Conservation (phyloP, 1,139 yeast genomes). For the Candida sp. region DNA sequence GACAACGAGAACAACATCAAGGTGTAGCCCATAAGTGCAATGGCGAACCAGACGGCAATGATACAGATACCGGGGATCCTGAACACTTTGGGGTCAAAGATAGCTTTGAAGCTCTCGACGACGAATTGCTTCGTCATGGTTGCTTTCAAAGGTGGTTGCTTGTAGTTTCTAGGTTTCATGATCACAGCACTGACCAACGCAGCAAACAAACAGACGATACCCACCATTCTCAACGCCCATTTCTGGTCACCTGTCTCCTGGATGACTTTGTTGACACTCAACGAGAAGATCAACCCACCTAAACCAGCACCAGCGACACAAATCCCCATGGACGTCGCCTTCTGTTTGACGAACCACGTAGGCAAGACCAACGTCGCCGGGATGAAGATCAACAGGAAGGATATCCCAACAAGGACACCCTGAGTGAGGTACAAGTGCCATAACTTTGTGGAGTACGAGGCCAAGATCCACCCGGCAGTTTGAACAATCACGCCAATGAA, state of each 20-base stretch:
- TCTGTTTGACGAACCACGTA: constrained; percentile 61
- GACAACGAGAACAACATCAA: constrained; percentile 65
- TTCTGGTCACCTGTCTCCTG: constrained; percentile 57
- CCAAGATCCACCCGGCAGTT: constrained; percentile 61
- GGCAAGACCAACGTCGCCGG: constrained; percentile 64
- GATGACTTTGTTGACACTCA: constrained; percentile 51
- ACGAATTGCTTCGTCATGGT: constrained; percentile 25
- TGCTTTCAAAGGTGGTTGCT: constrained; percentile 26
- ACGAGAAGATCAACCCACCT: constrained; percentile 65
- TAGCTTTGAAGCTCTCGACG: constrained; percentile 20
- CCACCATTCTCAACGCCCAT: constrained; percentile 72
- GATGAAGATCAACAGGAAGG: constrained; percentile 61
- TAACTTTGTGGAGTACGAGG: constrained; percentile 62
- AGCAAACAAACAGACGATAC: constrained; percentile 49
- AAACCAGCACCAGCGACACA: constrained; percentile 66
- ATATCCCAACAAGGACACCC: constrained; percentile 67
- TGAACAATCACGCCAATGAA: constrained; percentile 54
- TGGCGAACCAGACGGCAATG: constrained; percentile 58
- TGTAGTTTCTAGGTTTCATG: constrained; percentile 48
- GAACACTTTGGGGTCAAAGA: constrained; percentile 35
- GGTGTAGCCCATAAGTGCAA: constrained; percentile 60
- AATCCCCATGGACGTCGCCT: constrained; percentile 65
- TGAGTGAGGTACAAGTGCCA: constrained; percentile 76
- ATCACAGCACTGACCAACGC: constrained; percentile 38
- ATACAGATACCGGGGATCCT: constrained; percentile 41